Percentiles rank a stretch among this genome's conserved stretches.
phyloP scores from a whole-genome alignment of 257 asterid species.

The Nicotiana tabacum region DNA sequence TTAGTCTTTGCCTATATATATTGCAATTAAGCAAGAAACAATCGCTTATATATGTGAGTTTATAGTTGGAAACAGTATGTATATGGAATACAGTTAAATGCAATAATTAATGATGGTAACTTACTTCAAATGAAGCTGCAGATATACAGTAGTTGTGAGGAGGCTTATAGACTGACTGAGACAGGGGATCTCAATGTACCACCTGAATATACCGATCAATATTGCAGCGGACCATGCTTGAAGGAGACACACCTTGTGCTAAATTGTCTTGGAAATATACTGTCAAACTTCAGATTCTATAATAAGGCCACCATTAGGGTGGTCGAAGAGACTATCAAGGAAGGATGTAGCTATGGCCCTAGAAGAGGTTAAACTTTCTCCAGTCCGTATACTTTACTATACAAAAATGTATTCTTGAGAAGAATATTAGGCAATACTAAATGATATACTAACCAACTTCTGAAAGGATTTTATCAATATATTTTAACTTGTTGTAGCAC shows the following conservation, averaged over 20 bases:
- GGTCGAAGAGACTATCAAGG: slow-evolving; percentile 46
- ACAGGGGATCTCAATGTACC: slow-evolving; percentile 66
- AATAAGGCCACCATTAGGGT: slow-evolving; percentile 50
- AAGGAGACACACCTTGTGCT: slow-evolving; percentile 61
- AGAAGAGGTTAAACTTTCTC: slow-evolving; percentile 42
- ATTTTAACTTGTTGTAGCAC: background rate
- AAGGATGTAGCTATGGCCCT: slow-evolving; percentile 72
- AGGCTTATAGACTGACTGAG: slow-evolving; percentile 48
- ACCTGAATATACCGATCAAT: slow-evolving; percentile 47
- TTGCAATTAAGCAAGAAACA: background rate
- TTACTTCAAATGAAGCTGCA: slow-evolving; percentile 21
- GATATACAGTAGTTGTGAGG: slow-evolving; percentile 64
- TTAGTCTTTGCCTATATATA: background rate
- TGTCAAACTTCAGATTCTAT: slow-evolving; percentile 40
- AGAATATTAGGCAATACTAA: background rate
- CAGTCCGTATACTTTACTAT: background rate
- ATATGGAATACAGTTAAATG: background rate
- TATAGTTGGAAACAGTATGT: background rate
- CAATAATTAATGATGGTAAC: background rate
- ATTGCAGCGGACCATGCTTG: slow-evolving; percentile 66
- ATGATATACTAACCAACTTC: background rate
- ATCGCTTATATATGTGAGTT: background rate
- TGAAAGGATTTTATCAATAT: background rate
- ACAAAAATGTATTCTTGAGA: background rate
- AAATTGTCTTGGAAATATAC: slow-evolving; percentile 41